Conservation (phyloP, 208 protist genomes). For the Wallacemonas collosoma region DNA sequence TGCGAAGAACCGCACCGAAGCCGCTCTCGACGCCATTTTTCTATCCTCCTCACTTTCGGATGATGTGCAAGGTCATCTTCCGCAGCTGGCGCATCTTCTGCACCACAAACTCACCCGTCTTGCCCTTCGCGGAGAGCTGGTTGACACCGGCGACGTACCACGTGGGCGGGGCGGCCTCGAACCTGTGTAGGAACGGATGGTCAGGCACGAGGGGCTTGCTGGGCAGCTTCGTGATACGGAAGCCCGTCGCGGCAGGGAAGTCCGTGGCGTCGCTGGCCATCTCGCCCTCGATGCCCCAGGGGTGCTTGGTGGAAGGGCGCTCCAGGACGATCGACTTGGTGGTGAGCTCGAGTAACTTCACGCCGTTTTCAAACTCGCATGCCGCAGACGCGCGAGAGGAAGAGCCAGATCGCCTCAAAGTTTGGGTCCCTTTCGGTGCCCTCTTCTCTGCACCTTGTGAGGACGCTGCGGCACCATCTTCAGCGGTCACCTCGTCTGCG, state of each 20-base stretch:
- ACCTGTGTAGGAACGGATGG: slow-evolving; percentile 48
- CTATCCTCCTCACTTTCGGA: slow-evolving; percentile 17
- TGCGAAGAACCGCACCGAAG: too few species aligned
- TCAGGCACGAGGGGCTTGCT: slow-evolving; percentile 13
- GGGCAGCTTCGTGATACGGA: slow-evolving; percentile 27
- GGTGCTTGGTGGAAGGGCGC: slow-evolving; percentile 35
- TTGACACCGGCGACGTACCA: slow-evolving; percentile 61
- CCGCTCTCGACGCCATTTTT: not conserved
- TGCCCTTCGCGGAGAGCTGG: slow-evolving; percentile 18
- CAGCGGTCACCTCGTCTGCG: slow-evolving; percentile 13
- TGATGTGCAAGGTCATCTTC: slow-evolving; percentile 39
- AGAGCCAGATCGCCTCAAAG: slow-evolving; percentile 10
- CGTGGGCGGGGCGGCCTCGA: slow-evolving; percentile 32
- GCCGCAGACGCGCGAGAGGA: not conserved
- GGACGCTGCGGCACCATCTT: slow-evolving; percentile 27
- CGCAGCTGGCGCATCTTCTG: slow-evolving; percentile 39
- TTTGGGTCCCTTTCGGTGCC: not conserved
- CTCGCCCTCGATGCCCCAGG: slow-evolving; percentile 57
- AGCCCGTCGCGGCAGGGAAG: not conserved
- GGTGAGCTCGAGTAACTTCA: slow-evolving; percentile 42
- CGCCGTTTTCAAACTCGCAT: slow-evolving; percentile 54
- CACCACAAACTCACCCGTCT: slow-evolving; percentile 30
- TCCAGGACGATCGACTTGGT: slow-evolving; percentile 56
- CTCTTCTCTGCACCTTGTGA: not conserved
- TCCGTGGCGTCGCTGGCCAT: slow-evolving; percentile 19